phyloP scores from a whole-genome alignment of 768 basidiomycete genomes.

The Tricholoma hemisulphureum region DNA sequence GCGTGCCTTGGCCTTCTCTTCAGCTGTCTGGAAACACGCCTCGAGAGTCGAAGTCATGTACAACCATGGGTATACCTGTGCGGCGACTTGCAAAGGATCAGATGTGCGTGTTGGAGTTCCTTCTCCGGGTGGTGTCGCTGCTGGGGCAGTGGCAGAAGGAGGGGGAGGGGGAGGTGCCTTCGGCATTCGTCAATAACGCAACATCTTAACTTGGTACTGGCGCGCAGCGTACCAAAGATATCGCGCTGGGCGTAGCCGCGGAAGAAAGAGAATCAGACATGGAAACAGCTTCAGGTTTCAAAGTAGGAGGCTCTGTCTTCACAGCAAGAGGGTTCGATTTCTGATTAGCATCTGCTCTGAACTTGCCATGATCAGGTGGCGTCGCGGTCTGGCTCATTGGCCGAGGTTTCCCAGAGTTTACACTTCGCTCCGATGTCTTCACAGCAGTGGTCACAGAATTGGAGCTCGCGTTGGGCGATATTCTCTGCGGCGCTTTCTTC shows the following conservation, averaged over 20 bases:
- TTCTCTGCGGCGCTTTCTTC: background rate
- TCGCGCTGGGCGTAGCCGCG: background rate
- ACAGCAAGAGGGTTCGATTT: background rate
- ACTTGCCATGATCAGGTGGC: background rate
- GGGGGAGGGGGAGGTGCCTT: constrained; percentile 7
- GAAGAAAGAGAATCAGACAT: background rate
- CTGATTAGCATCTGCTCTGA: background rate
- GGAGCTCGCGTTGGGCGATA: constrained; percentile 2
- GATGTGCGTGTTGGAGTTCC: constrained; percentile 25
- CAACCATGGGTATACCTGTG: constrained; percentile 57
- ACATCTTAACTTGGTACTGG: background rate
- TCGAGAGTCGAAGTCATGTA: constrained; percentile 60
- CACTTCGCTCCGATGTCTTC: background rate
- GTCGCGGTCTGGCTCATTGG: background rate
- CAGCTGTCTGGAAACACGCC: constrained; percentile 43
- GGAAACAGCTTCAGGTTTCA: background rate
- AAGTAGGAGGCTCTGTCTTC: background rate
- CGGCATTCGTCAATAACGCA: background rate
- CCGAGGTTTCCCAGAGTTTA: background rate
- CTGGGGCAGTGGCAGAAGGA: background rate
- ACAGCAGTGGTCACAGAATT: background rate
- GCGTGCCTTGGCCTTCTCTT: constrained; percentile 36
- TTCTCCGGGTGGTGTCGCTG: background rate
- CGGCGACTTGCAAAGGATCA: constrained; percentile 47
- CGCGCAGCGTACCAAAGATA: constrained; percentile 1